A percentile compares a stretch with the other conserved stretches of the same genome.
phyloP scores from a whole-genome alignment of 495 filamentous ascomycete species.

The Chaetomium tenue region DNA sequence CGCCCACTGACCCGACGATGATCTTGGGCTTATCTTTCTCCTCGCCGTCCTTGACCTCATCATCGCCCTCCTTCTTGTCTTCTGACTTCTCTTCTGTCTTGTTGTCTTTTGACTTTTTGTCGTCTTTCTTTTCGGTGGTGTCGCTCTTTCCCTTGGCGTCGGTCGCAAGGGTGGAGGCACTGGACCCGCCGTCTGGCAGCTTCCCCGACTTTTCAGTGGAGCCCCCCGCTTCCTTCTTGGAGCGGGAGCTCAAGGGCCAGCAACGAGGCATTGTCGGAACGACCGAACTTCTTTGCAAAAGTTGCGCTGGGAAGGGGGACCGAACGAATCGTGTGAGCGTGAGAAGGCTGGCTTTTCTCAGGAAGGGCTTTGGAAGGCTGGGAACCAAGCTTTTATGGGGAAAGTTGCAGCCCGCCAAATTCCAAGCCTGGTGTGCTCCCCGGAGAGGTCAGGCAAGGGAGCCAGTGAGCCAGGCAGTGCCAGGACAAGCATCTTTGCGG shows the following conservation, averaged over 20 bases:
- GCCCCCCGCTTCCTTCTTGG: slow-evolving; percentile 16
- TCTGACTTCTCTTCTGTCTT: slow-evolving; percentile 16
- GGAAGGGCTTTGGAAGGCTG: not conserved
- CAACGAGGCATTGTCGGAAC: slow-evolving; percentile 23
- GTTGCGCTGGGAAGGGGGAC: not conserved
- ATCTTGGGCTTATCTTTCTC: slow-evolving; percentile 27
- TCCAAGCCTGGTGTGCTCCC: slow-evolving; percentile 1
- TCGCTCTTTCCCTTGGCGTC: slow-evolving; percentile 8
- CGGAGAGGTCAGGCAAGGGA: not conserved
- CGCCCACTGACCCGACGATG: slow-evolving; percentile 35
- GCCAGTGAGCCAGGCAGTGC: not conserved
- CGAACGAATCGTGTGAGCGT: not conserved
- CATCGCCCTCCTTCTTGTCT: slow-evolving; percentile 7
- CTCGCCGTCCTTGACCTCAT: slow-evolving; percentile 14
- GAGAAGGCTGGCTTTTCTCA: slow-evolving; percentile 1
- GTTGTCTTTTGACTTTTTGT: slow-evolving; percentile 9
- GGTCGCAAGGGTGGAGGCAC: slow-evolving; percentile 16
- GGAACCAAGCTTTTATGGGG: slow-evolving; percentile 4
- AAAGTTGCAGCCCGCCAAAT: not conserved
- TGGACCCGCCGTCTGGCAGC: slow-evolving; percentile 21
- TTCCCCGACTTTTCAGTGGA: slow-evolving; percentile 18
- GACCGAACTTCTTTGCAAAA: too few species aligned
- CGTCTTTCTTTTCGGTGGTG: slow-evolving; percentile 11
- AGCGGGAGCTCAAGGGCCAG: slow-evolving; percentile 26
- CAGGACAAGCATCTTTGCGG: slow-evolving; percentile 7